Evolutionary conservation across 345 rosid species (phyloP), one percentile per base, ranked within the genome.

Genomic region (Diplotaxis tenuifolia): DNA sequence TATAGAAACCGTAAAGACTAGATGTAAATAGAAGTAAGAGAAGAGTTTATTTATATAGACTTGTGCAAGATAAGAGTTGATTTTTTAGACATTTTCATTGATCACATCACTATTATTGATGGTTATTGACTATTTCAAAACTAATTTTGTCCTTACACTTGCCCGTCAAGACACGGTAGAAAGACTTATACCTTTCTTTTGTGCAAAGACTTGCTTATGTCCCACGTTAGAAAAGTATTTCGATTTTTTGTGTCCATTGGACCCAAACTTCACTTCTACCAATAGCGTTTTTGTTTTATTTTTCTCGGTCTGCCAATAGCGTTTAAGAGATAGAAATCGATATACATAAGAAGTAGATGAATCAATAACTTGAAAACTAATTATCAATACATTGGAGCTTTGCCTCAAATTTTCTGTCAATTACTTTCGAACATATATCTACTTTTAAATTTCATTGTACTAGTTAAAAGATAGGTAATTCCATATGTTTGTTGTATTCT

Each of bases 41-140:
- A 73, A n/a, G 50, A n/a, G 50, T 34, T 61, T 23, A 75, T 52
- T 74, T 67, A 59, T 74, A 67, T 49, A 67, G 54, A 66, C 50
- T 42, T 38, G 50, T 42, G 50, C 50, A 7, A 22, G 18, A 42
- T 40, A 73, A n/a, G 50, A 42, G 50, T 34, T 67, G 47, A 75
- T 36, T 74, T 60, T 49, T 59, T 47, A 15, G 8, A 49, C 55
- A 18, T 18, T 10, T 49, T 49, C 55, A 16, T 18, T 49, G 53
- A 20, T 49, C 15, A 49, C 50, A 42, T 42, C 50, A 56, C 47
- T 11, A 31, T 16, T 57, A 55, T 53, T 45, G 19, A 45, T 56
- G 19, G 57, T n/a, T 65, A 42, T 50, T 59, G 73, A 50, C 56
- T 12, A 32, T 11, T 50, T 65, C 71, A 56, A 57, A 65, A 21